A percentile compares a stretch with the other conserved stretches of the same genome.
Evolutionary conservation across 2,329 filamentous ascomycete species (phyloP).

Genomic region (Trichocomaceae sp.): DNA sequence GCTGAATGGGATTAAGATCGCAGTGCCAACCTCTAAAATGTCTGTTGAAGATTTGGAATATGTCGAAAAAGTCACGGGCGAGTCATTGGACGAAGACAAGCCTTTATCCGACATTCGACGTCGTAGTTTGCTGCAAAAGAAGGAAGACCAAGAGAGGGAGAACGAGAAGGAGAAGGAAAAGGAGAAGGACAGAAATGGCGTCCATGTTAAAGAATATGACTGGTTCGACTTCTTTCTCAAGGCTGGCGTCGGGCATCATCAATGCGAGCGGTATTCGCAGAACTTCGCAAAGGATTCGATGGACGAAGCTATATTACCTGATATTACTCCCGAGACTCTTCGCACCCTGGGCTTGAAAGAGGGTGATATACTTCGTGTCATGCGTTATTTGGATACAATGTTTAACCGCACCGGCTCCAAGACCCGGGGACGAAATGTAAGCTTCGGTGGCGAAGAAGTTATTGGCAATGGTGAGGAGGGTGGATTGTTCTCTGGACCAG

Average conservation of each 20-base stretch:
- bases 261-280: constrained; percentile 89
- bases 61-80: constrained; percentile 79
- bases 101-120: constrained; percentile 75
- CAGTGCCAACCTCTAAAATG: constrained; percentile 93
- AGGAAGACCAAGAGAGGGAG: constrained; percentile 1
- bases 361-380: constrained; percentile 92
- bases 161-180: not conserved
- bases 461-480: constrained; percentile 52
- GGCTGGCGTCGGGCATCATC: constrained; percentile 83
- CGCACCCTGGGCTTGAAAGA: constrained; percentile 89
- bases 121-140: constrained; percentile 28
- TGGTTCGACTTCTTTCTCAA: constrained; percentile 99
- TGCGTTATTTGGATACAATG: constrained; percentile 77
- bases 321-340: constrained; percentile 76
- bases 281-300: constrained; percentile 88
- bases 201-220: constrained; percentile 60
- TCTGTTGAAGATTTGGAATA: constrained; percentile 91
- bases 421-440: constrained; percentile 51
- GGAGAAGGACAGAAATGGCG: constrained; percentile 5
- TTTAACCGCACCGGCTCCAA: constrained; percentile 57
- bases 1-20: constrained; percentile 96
- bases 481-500: constrained; percentile 85
- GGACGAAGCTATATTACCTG: constrained; percentile 86
- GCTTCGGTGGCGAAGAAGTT: constrained; percentile 47
- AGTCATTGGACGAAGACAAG: constrained; percentile 86